Conservation (phyloP, 2,329 filamentous ascomycete genomes). For the Nothopassalora personata region DNA sequence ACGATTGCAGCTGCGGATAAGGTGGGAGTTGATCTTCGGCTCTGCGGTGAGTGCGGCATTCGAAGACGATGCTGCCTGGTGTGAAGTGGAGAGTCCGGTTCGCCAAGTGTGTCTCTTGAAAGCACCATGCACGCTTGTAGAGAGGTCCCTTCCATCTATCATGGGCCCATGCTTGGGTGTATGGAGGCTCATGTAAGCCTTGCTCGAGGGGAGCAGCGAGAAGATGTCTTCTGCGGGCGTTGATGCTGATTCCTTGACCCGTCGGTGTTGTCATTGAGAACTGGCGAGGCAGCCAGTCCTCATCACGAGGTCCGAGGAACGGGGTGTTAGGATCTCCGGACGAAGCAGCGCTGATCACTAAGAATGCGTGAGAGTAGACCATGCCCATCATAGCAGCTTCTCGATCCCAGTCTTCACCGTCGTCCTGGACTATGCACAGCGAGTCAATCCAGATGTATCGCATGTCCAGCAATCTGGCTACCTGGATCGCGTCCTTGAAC, state of each 20-base stretch:
- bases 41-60: slow-evolving; percentile 9
- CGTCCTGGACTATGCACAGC: slow-evolving; percentile 5
- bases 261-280: neutral
- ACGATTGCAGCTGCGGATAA: neutral
- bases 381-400: slow-evolving; percentile 5
- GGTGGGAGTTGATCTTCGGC: slow-evolving; percentile 3
- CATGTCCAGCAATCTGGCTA: neutral
- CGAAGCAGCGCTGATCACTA: neutral
- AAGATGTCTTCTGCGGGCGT: neutral
- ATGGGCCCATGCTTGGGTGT: slow-evolving; percentile 2
- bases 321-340: neutral
- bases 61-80: slow-evolving; percentile 3
- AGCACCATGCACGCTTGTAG: slow-evolving; percentile 9
- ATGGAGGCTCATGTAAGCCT: slow-evolving; percentile 7
- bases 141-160: slow-evolving; percentile 1
- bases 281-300: neutral
- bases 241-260: neutral
- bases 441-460: slow-evolving; percentile 4
- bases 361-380: neutral
- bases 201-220: slow-evolving; percentile 7
- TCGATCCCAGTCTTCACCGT: slow-evolving; percentile 10
- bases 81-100: slow-evolving; percentile 4
- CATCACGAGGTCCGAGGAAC: slow-evolving; percentile 4
- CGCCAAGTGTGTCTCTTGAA: slow-evolving; percentile 8
- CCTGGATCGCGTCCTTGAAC: no score